Conservation (phyloP, 1,284 basidiomycete genomes). For the Leccinum pachyderme region DNA sequence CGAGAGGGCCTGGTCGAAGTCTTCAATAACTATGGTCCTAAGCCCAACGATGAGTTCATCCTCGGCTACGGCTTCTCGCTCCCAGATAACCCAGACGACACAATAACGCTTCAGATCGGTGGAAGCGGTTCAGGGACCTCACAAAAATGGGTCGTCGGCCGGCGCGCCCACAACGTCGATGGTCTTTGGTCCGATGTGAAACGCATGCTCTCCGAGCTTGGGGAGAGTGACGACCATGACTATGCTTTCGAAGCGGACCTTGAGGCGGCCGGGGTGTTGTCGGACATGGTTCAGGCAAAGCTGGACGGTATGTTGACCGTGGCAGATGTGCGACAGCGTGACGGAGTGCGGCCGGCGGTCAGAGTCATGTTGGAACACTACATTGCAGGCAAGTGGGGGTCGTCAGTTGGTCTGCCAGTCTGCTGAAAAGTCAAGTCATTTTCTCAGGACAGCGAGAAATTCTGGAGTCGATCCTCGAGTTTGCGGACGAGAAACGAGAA, state of each 20-base stretch:
- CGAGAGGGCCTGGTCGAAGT: constrained; percentile 52
- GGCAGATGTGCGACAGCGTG: constrained; percentile 16
- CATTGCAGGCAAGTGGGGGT: constrained; percentile 45
- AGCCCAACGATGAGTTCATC: constrained; percentile 84
- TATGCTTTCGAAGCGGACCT: constrained; percentile 55
- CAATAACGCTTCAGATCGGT: constrained; percentile 75
- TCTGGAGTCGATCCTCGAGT: constrained; percentile 41
- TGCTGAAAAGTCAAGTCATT: background rate
- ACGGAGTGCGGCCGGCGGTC: constrained; percentile 48
- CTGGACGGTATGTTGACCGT: constrained; percentile 49
- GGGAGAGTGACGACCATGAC: constrained; percentile 31
- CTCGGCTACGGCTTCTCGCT: constrained; percentile 87
- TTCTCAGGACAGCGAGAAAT: constrained; percentile 45
- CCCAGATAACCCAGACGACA: constrained; percentile 76
- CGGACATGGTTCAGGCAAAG: constrained; percentile 61
- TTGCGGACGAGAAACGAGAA: constrained; percentile 43
- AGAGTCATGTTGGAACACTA: constrained; percentile 56
- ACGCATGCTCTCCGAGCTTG: constrained; percentile 36
- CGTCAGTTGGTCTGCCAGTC: background rate
- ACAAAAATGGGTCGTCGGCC: constrained; percentile 62
- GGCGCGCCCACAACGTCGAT: constrained; percentile 52
- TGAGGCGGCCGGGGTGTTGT: constrained; percentile 61
- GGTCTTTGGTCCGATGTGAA: constrained; percentile 62
- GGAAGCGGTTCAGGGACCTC: constrained; percentile 47
- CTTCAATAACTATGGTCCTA: constrained; percentile 88